These are phyloP conservation scores for Isatis lusitanica DNA, from an alignment of 441 rosid genomes.

Conservation along the genomic window DNA sequence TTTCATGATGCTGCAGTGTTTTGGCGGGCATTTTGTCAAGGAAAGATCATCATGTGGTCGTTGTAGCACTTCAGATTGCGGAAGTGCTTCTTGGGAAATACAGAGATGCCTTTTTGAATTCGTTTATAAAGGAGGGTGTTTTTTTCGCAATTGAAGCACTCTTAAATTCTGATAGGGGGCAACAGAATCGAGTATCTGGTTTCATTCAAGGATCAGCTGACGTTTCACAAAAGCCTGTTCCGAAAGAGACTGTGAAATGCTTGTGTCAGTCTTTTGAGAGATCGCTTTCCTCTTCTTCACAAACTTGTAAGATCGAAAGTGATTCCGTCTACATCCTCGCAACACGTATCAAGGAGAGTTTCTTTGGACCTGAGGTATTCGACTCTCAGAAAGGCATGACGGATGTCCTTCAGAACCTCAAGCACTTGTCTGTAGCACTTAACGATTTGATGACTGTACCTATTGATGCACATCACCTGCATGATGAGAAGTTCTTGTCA, in stretches of 20 bases:
- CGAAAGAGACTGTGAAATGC: constrained; percentile 67
- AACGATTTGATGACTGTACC: constrained; percentile 49
- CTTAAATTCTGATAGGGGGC: constrained; percentile 57
- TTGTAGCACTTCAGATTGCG: constrained; percentile 71
- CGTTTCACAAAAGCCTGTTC: constrained; percentile 48
- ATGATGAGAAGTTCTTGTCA: constrained; percentile 53
- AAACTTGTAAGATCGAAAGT: constrained; percentile 71
- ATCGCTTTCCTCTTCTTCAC: constrained; percentile 44
- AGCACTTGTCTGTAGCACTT: constrained; percentile 60
- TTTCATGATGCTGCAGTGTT: constrained; percentile 57
- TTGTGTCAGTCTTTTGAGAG: constrained; percentile 75
- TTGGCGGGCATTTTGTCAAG: constrained; percentile 87
- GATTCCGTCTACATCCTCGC: constrained; percentile 74
- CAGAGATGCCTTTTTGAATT: constrained; percentile 57
- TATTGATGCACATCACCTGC: constrained; percentile 34
- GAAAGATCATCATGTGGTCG: constrained; percentile 82
- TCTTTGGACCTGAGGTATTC: constrained; percentile 60
- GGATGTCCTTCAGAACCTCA: constrained; percentile 84
- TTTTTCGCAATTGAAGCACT: constrained; percentile 78
- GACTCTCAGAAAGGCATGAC: constrained; percentile 74
- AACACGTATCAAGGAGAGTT: constrained; percentile 57
- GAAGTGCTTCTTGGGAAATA: constrained; percentile 77
- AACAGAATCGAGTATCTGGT: constrained; percentile 29
- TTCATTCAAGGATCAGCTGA: constrained; percentile 50
- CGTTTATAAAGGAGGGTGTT: constrained; percentile 92